Base-by-base conservation (phyloP, 176 grass and related monocot genomes). In the Thinopyrum elongatum region DNA sequence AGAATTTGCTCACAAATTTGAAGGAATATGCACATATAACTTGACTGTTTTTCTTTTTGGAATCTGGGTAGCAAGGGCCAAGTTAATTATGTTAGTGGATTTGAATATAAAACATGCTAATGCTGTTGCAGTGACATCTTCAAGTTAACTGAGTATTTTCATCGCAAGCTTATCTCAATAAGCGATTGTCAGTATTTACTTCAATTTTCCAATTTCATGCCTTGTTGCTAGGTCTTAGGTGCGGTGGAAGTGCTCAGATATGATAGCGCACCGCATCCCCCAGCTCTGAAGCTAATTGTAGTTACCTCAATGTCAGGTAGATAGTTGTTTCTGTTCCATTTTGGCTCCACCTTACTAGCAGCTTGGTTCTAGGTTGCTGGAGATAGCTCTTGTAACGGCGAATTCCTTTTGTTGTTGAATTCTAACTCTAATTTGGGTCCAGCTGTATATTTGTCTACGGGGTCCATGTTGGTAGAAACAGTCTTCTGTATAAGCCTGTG, bases 271-370 rank as follows among this genome's bases (percentile, higher is more conserved):
- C 78, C 65, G 64, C 71, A 67, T 69, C 49, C 83, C 75, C 67
- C 59, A 80, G 79, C 74, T 69, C 61, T 42, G 65, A 89, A 86
- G 86, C 90, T 92, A 86, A 92, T 80, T 86, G 83, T 86, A 92
- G 83, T 82, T 79, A 75, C 35, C 29, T 83, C 83, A 83, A 44
- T 82, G 78, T 36, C 79, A 89, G 87, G 90, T 92, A 92, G 73
- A 92, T 82, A 85, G 89, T 92, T 89, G 69, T 78, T 82, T 39
- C 28, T 8, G 12, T 82, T 70, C 86, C 90, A 78, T 86, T 87
- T 83, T 76, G 82, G 69, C 36, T 71, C 77, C 55, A 84, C 77
- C 77, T 77, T 82, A 29, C 63, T 70, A 65, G 77, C 80, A 72
- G 53, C 70, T 88, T 44, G 78, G 81, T 87, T 80, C 64, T 65